Evolutionary conservation across 768 basidiomycete species (phyloP).

Genomic region (Pulveroboletus sp.): DNA sequence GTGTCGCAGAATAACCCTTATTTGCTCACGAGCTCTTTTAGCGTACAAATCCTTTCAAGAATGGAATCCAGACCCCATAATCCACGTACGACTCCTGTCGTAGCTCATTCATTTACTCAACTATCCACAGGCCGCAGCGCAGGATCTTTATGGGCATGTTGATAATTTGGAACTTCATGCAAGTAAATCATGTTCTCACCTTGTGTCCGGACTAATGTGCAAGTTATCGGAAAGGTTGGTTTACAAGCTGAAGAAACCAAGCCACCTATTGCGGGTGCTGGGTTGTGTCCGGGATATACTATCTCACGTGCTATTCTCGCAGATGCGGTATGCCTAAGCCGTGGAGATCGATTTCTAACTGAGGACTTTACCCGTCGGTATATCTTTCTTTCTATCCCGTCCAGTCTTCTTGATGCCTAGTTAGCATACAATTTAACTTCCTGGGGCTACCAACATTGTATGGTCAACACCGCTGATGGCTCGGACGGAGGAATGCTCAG

Average conservation of each 20-base stretch:
- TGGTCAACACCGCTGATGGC: conserved; percentile 58
- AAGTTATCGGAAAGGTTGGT: conserved; percentile 41
- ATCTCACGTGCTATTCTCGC: conserved; percentile 80
- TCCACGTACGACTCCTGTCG: conserved; percentile 40
- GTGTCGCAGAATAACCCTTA: not conserved
- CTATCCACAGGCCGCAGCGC: conserved; percentile 49
- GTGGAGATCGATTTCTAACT: conserved; percentile 79
- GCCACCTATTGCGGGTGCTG: conserved; percentile 57
- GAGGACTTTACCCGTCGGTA: conserved; percentile 69
- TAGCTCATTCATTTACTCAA: not conserved
- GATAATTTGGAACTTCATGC: conserved; percentile 79
- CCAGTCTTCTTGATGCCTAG: conserved; percentile 2
- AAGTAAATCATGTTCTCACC: conserved; percentile 16
- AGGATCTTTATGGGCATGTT: conserved; percentile 62
- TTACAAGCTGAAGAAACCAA: conserved; percentile 74
- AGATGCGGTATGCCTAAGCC: conserved; percentile 69
- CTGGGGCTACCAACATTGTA: conserved; percentile 76
- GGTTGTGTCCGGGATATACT: conserved; percentile 78
- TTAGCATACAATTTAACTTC: conserved; percentile 68
- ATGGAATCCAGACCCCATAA: conserved; percentile 62
- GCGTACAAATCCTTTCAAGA: conserved; percentile 62
- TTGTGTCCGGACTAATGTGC: not conserved
- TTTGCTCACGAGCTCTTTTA: conserved; percentile 24
- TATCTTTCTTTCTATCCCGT: not conserved
- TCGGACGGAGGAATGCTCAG: conserved; percentile 74